These are phyloP conservation scores for Phaffomyces opuntiae DNA, from an alignment of 805 yeast species.

Conservation along the genomic window DNA sequence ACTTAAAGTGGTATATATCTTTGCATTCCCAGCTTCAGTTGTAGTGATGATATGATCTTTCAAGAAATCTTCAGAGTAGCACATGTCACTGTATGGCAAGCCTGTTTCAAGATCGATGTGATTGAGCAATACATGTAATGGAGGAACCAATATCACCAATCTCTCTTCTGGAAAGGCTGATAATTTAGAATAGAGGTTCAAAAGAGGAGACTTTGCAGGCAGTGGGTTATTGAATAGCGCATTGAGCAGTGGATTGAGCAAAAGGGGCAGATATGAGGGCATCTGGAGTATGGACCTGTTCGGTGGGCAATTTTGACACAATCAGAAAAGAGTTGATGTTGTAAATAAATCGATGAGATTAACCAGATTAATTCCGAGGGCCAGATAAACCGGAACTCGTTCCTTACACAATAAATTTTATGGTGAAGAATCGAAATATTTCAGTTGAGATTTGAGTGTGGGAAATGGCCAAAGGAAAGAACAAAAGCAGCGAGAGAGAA, in stretches of 20 bases:
- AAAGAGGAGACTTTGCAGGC: slow-evolving; percentile 39
- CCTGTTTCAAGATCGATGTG: slow-evolving; percentile 33
- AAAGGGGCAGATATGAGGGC: slow-evolving; percentile 42
- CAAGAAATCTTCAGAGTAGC: slow-evolving; percentile 54
- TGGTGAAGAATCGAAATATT: too few relatives aligned
- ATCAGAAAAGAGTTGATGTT: background rate
- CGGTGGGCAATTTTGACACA: background rate
- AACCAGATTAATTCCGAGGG: background rate
- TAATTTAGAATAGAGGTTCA: slow-evolving; percentile 38
- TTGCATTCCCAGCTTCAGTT: slow-evolving; percentile 25
- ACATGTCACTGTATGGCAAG: slow-evolving; percentile 39
- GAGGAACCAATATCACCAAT: slow-evolving; percentile 63
- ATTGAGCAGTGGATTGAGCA: slow-evolving; percentile 58
- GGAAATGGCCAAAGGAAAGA: slow-evolving; percentile 35
- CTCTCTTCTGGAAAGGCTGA: slow-evolving; percentile 29
- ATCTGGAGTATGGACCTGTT: slow-evolving; percentile 12
- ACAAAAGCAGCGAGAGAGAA: slow-evolving; percentile 39
- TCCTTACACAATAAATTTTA: too few relatives aligned
- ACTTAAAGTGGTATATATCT: slow-evolving; percentile 46
- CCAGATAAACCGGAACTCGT: background rate
- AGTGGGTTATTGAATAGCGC: slow-evolving; percentile 60
- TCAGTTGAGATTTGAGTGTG: too few relatives aligned
- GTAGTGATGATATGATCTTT: slow-evolving; percentile 52
- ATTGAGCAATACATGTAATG: slow-evolving; percentile 37
- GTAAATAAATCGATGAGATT: background rate